A percentile compares a stretch with the other conserved stretches of the same genome.
Conservation (phyloP, 306 rosid species). For the Cyamopsis tetragonoloba region DNA sequence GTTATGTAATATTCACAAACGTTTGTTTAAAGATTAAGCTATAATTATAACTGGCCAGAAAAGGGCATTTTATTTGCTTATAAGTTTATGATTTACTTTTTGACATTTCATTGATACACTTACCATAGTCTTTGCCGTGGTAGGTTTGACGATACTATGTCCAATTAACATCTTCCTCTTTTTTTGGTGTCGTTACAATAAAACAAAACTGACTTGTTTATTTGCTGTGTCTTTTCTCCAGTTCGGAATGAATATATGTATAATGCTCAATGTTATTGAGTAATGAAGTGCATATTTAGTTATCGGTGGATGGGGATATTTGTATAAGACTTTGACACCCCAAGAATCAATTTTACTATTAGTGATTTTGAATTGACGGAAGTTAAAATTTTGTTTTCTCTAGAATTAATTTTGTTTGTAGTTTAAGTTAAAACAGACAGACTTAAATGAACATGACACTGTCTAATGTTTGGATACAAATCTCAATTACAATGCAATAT, state of each 20-base stretch:
- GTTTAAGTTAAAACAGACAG: too few species aligned
- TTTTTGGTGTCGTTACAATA: too few species aligned
- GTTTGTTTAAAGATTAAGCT: background rate
- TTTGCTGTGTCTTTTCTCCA: background rate
- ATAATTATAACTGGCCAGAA: background rate
- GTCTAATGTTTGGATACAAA: too few species aligned
- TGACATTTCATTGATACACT: constrained; percentile 3
- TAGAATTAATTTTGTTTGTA: too few species aligned
- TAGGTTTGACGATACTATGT: background rate
- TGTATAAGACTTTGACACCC: too few species aligned
- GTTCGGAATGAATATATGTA: background rate
- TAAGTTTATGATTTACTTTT: background rate
- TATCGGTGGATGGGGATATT: too few species aligned
- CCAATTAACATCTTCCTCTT: background rate
- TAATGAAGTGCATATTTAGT: too few species aligned
- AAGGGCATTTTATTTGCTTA: background rate
- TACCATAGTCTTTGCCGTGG: background rate
- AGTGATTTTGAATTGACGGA: too few species aligned
- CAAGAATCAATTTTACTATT: too few species aligned
- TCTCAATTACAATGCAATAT: too few species aligned
- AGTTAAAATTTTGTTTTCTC: too few species aligned
- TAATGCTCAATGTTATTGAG: background rate
- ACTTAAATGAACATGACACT: too few species aligned
- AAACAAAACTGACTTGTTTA: background rate
- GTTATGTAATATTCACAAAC: constrained; percentile 7